Conservation (phyloP, 345 rosid genomes). For the Excoecaria agallocha region DNA sequence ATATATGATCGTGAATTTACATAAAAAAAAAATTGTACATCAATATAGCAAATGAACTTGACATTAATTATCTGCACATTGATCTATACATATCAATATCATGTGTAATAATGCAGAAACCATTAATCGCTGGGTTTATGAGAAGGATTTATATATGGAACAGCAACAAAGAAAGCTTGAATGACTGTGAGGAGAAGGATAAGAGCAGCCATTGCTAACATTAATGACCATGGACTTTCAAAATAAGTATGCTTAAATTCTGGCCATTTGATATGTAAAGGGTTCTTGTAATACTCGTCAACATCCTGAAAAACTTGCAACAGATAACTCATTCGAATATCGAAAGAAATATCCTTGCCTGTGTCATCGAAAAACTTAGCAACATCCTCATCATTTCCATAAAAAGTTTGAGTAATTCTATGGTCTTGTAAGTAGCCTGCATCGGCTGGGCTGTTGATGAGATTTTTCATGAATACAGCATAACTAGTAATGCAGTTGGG, state of each 20-base stretch:
- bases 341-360: constrained; percentile 48
- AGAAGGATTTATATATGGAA: constrained; percentile 20
- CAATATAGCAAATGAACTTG: too few relatives aligned
- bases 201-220: constrained; percentile 48
- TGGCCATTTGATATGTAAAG: constrained; percentile 52
- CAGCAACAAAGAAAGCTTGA: constrained; percentile 42
- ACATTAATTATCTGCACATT: too few relatives aligned
- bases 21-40: too few relatives aligned
- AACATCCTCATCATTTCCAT: constrained; percentile 50
- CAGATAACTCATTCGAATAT: constrained; percentile 41
- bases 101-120: too few relatives aligned
- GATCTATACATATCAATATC: too few relatives aligned
- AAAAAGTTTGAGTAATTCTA: constrained; percentile 48
- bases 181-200: constrained; percentile 45
- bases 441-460: constrained; percentile 44
- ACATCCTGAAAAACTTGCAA: constrained; percentile 44
- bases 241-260: constrained; percentile 51
- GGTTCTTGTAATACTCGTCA: constrained; percentile 41
- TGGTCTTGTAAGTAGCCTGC: constrained; percentile 44
- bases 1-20: too few relatives aligned
- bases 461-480: constrained; percentile 50
- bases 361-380: constrained; percentile 43
- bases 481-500: constrained; percentile 49
- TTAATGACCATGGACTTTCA: constrained; percentile 58
- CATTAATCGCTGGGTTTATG: neutral